phyloP scores from a whole-genome alignment of 805 yeast genomes.

The Saccharomycopsis oosterbeekiorum region DNA sequence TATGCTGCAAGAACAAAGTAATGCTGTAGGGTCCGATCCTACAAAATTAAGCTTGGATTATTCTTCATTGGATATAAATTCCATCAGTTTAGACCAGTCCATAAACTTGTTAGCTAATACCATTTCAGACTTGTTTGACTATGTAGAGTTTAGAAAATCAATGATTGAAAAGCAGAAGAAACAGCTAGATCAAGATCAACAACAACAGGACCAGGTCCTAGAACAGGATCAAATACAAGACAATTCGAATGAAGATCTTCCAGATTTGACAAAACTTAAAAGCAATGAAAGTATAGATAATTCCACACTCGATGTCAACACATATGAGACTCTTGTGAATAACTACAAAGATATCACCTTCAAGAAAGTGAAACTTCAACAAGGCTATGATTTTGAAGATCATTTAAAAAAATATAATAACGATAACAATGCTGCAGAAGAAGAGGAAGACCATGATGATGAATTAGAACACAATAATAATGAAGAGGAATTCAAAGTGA shows the following conservation, averaged over 20 bases:
- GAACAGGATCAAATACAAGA: not conserved
- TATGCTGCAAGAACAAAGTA: not conserved
- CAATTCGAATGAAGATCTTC: not conserved
- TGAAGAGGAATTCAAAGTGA: not conserved
- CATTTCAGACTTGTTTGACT: not conserved
- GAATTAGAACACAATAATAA: not conserved
- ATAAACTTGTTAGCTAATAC: not conserved
- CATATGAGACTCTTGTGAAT: not conserved
- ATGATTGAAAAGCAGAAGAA: not conserved
- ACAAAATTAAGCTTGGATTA: not conserved
- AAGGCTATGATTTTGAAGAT: slow-evolving; percentile 6
- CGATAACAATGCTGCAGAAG: not conserved
- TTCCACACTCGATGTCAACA: not conserved
- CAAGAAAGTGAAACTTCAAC: slow-evolving; percentile 4
- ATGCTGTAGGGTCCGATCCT: not conserved
- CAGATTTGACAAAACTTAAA: not conserved
- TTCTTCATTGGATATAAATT: not conserved
- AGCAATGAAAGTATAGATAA: not conserved
- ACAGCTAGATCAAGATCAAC: not conserved
- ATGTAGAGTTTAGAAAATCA: not conserved
- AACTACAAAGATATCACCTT: slow-evolving; percentile 13
- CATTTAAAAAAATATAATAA: not conserved
- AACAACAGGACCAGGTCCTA: not conserved
- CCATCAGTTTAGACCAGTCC: slow-evolving; percentile 1
- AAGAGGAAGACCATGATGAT: not conserved